Conservation (phyloP, 1,284 basidiomycete genomes). For the Inonotus obliquus region DNA sequence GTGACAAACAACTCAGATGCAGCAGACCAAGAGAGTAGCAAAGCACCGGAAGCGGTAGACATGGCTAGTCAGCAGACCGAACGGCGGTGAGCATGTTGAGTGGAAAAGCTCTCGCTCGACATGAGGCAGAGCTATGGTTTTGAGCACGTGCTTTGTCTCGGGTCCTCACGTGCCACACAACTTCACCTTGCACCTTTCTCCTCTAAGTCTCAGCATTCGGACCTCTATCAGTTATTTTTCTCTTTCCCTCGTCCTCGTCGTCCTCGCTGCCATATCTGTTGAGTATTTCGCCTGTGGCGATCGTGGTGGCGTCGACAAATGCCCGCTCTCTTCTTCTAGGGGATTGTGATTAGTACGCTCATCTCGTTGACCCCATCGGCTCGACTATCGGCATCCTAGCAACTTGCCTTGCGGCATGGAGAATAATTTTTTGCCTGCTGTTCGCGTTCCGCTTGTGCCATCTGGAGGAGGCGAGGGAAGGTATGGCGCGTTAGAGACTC, state of each 20-base stretch:
- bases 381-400: conserved; percentile 24
- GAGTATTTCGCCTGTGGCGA: not conserved
- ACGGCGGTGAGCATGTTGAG: not conserved
- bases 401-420: conserved; percentile 16
- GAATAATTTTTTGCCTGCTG: conserved; percentile 29
- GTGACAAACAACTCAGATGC: conserved; percentile 40
- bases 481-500: conserved; percentile 29
- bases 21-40: not conserved
- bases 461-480: conserved; percentile 28
- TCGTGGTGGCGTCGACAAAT: conserved; percentile 7
- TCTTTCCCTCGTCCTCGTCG: not conserved
- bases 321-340: not conserved
- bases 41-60: not conserved
- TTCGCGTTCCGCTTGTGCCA: conserved; percentile 33
- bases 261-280: not conserved
- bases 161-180: not conserved
- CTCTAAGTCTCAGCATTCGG: not conserved
- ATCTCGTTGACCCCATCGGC: conserved; percentile 12
- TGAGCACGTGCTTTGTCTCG: not conserved
- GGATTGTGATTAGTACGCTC: not conserved
- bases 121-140: not conserved
- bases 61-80: not conserved
- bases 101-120: too few relatives aligned
- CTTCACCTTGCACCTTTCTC: not conserved
- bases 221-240: not conserved